Evolutionary conservation across 2,329 filamentous ascomycete genomes (phyloP).

Genomic region (Scedosporium boydii): DNA sequence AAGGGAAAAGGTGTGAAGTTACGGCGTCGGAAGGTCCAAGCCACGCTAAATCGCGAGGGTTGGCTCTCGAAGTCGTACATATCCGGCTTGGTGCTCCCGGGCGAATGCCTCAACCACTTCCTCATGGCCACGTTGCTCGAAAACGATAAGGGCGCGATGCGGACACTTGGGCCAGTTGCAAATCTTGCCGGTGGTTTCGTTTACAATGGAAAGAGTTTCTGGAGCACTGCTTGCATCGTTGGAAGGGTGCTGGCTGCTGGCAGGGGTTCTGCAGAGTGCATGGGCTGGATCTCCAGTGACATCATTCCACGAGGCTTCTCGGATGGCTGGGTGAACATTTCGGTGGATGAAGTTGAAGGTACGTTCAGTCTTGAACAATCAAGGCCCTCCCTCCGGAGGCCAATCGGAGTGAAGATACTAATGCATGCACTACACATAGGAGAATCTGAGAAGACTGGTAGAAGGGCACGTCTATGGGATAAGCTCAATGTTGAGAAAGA

Average conservation of each 20-base stretch:
- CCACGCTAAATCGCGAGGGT: slow-evolving; percentile 47
- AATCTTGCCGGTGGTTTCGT: slow-evolving; percentile 57
- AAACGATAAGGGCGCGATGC: slow-evolving; percentile 50
- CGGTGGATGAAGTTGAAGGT: slow-evolving; percentile 44
- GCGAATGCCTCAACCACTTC: slow-evolving; percentile 52
- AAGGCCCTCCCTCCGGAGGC: not conserved
- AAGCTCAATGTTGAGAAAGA: slow-evolving; percentile 50
- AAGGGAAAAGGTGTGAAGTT: slow-evolving; percentile 17
- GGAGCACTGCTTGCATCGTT: slow-evolving; percentile 57
- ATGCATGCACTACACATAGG: slow-evolving; percentile 21
- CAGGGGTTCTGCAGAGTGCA: slow-evolving; percentile 52
- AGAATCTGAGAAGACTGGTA: slow-evolving; percentile 38
- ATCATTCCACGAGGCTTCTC: slow-evolving; percentile 40
- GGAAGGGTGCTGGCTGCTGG: slow-evolving; percentile 56
- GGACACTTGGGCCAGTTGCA: slow-evolving; percentile 48
- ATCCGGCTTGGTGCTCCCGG: slow-evolving; percentile 55
- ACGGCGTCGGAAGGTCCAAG: slow-evolving; percentile 44
- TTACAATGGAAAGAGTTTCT: slow-evolving; percentile 55
- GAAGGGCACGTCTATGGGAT: slow-evolving; percentile 51
- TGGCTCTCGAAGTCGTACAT: slow-evolving; percentile 62
- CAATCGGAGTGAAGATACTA: slow-evolving; percentile 1
- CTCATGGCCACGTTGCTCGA: slow-evolving; percentile 58
- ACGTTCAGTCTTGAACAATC: slow-evolving; percentile 15
- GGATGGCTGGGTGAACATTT: slow-evolving; percentile 51
- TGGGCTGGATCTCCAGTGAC: slow-evolving; percentile 59